phyloP scores from a whole-genome alignment of 208 protist species.

The Acanthamoeba lenticulata region DNA sequence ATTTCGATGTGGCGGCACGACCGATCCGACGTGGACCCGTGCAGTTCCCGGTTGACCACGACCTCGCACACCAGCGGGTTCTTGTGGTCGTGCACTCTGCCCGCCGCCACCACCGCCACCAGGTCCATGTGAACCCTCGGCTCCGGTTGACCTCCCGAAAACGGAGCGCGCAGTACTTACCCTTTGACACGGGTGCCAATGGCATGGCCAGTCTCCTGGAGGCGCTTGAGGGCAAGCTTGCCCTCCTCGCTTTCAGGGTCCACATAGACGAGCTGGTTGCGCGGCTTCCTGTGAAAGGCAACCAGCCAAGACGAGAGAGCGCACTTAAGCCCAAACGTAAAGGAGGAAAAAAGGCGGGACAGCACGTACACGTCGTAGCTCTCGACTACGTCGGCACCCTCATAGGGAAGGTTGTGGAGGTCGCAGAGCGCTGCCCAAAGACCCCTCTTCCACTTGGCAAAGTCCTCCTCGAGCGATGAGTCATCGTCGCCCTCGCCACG shows the following conservation, averaged over 20 bases:
- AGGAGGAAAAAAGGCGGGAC: no score
- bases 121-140: background rate
- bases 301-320: no score
- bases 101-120: no score
- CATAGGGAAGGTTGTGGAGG: background rate
- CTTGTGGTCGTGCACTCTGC: conserved; percentile 71
- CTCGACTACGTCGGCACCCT: background rate
- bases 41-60: conserved; percentile 78
- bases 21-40: conserved; percentile 73
- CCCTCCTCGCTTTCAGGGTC: conserved; percentile 27
- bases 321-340: no score
- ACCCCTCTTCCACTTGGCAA: conserved; percentile 84
- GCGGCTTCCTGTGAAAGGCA: conserved; percentile 58
- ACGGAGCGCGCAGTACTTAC: background rate
- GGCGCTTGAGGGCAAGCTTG: background rate
- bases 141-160: no score
- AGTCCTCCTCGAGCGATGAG: conserved; percentile 87
- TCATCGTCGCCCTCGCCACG: conserved; percentile 87
- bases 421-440: conserved; percentile 74
- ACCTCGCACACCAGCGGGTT: conserved; percentile 74
- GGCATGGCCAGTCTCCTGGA: conserved; percentile 37
- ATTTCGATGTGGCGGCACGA: conserved; percentile 93
- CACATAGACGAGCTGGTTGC: background rate
- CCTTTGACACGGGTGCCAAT: background rate
- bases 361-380: conserved; percentile 35